Evolutionary conservation across 306 rosid genomes (phyloP).

Genomic region (Dryas octopetala): DNA sequence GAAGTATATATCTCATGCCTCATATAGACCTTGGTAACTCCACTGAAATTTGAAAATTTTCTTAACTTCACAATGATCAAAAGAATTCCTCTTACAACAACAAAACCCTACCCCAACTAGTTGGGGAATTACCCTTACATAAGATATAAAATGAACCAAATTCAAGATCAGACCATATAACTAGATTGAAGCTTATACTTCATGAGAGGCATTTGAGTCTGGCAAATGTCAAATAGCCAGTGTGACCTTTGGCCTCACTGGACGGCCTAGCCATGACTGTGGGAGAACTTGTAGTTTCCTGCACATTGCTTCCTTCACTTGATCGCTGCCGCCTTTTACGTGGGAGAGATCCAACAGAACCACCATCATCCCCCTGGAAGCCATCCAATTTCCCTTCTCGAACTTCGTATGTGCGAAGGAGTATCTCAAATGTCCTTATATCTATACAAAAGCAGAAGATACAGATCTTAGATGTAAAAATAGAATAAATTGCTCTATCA

Average conservation of each 20-base stretch:
- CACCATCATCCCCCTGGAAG: constrained; percentile 19
- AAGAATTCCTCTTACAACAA: background rate
- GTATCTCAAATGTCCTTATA: constrained; percentile 85
- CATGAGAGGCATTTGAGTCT: constrained; percentile 61
- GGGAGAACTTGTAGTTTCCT: constrained; percentile 36
- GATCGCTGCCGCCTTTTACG: constrained; percentile 65
- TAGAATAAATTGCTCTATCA: background rate
- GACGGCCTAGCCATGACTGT: constrained; percentile 65
- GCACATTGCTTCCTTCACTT: constrained; percentile 45
- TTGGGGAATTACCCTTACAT: background rate
- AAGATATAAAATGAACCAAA: background rate
- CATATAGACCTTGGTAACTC: no score
- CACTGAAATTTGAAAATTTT: background rate
- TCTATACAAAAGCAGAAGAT: constrained; percentile 41
- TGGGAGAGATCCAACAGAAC: constrained; percentile 52
- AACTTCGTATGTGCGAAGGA: constrained; percentile 70
- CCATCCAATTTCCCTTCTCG: constrained; percentile 53
- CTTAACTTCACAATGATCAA: background rate
- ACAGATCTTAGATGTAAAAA: background rate
- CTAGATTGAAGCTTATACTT: constrained; percentile 9
- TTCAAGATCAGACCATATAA: background rate
- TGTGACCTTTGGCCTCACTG: constrained; percentile 85
- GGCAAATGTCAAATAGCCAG: constrained; percentile 87
- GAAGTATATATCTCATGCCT: no score
- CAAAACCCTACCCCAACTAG: background rate